Base-by-base conservation (phyloP, 768 basidiomycete species). In the Russula abietina region DNA sequence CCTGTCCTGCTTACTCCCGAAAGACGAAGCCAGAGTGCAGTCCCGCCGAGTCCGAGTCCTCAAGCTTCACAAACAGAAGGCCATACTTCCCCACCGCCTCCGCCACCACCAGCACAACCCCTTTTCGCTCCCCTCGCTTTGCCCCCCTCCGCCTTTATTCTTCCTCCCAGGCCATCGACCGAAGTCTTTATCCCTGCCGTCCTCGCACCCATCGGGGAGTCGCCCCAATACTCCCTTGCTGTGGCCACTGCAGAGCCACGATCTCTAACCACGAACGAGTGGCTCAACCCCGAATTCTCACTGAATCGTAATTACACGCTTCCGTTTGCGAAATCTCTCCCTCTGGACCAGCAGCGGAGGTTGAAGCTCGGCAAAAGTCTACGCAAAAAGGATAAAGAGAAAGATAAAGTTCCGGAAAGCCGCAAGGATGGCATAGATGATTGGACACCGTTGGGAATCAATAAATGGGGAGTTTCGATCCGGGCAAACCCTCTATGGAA, bases 401-500 rank as follows among this genome's bases (percentile, higher is more conserved):
- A 71, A 36, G 80, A 81, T 22, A 76, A 74, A 67, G 73, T 68
- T 30, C 68, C 60, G 1, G 84, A 79, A 65, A 26, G 33, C 32
- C 67, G 67, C 46, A 67, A 59, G 52, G 74, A 76, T 19, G 82
- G 79, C 65, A 72, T 73, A 63, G 84, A 87, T 22, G 89, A 89
- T 33, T 85, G 82, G 78, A 67, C 75, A 24, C 83, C 87, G 10
- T 75, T 89, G 71, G 88, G 89, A 38, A 71, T 87, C 53, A 81
- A 80, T 61, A 71, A 71, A 49, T 78, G 91, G 91, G 80, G 84
- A 28, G 89, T 88, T 2, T 78, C 80, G n/a, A 72, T 93, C 33
- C 81, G 80, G 61, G 84, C 88, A 33, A 94, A 93, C 71, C 91
- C 92, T 3, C 78, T 90, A 24, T 83, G 85, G 76, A 85, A 80